Percentiles rank a stretch among this genome's conserved stretches.
Conservation (phyloP, 2,329 filamentous ascomycete species). For the Graphiopsis chlorocephala region DNA sequence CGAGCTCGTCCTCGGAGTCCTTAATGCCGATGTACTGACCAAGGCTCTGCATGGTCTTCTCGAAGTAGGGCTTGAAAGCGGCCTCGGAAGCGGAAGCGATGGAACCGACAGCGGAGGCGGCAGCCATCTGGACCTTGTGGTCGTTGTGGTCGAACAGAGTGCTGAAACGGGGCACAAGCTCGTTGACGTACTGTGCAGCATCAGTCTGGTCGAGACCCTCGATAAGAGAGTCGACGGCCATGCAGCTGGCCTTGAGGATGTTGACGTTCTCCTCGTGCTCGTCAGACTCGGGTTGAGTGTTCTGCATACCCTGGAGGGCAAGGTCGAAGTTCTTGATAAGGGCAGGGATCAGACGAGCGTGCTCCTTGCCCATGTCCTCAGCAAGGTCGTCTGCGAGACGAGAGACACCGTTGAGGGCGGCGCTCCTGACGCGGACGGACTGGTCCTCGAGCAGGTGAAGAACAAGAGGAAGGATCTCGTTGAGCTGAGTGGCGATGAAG, state of each 20-base stretch:
- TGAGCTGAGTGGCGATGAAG: constrained; percentile 91
- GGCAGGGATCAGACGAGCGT: constrained; percentile 77
- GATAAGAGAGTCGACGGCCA: constrained; percentile 86
- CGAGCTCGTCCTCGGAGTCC: constrained; percentile 83
- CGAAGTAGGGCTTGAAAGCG: constrained; percentile 87
- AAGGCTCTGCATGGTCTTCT: constrained; percentile 84
- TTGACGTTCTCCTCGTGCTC: constrained; percentile 72
- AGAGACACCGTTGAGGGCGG: constrained; percentile 82
- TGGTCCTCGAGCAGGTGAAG: constrained; percentile 79
- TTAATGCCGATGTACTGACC: constrained; percentile 82
- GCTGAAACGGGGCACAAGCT: constrained; percentile 81
- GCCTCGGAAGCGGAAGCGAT: constrained; percentile 82
- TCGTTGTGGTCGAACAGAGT: constrained; percentile 80
- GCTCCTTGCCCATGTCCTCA: constrained; percentile 83
- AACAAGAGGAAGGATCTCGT: constrained; percentile 79
- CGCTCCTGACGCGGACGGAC: constrained; percentile 80
- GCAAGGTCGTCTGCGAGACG: constrained; percentile 90
- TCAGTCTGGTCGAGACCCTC: constrained; percentile 79
- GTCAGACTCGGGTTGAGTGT: constrained; percentile 40
- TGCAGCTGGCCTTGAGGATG: constrained; percentile 86
- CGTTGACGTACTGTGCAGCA: constrained; percentile 76
- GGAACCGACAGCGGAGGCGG: constrained; percentile 84
- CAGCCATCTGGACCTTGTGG: constrained; percentile 83
- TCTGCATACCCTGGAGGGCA: constrained; percentile 64
- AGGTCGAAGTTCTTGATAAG: constrained; percentile 86